These are phyloP conservation scores for Metarhizium humberi DNA, from an alignment of 2,329 filamentous ascomycete species.

Conservation along the genomic window DNA sequence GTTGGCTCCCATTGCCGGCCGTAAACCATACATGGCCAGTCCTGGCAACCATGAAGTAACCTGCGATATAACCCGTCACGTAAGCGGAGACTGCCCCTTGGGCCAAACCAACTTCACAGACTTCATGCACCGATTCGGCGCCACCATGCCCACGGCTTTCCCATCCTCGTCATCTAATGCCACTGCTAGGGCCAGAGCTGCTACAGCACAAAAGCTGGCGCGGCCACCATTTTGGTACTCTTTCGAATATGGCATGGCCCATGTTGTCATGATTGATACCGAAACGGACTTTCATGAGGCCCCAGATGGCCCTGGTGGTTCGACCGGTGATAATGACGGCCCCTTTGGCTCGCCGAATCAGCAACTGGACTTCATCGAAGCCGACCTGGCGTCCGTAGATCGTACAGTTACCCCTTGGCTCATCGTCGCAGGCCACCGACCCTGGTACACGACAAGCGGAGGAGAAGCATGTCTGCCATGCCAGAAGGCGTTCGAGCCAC, in stretches of 20 bases:
- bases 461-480: slow-evolving; percentile 31
- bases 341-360: slow-evolving; percentile 39
- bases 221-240: slow-evolving; percentile 16
- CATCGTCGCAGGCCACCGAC: slow-evolving; percentile 27
- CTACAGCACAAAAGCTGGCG: slow-evolving; percentile 29
- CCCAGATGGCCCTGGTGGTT: slow-evolving; percentile 15
- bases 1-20: slow-evolving; percentile 33
- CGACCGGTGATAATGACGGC: slow-evolving; percentile 28
- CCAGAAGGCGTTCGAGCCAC: slow-evolving; percentile 41
- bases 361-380: slow-evolving; percentile 45
- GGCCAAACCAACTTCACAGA: slow-evolving; percentile 54
- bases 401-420: slow-evolving; percentile 40
- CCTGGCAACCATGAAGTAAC: slow-evolving; percentile 49
- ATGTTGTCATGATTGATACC: slow-evolving; percentile 24
- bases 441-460: slow-evolving; percentile 35
- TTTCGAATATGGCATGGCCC: slow-evolving; percentile 19
- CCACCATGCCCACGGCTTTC: slow-evolving; percentile 41
- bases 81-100: slow-evolving; percentile 29
- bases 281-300: slow-evolving; percentile 21
- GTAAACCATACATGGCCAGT: slow-evolving; percentile 38
- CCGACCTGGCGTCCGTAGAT: slow-evolving; percentile 47
- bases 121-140: slow-evolving; percentile 45
- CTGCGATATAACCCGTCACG: slow-evolving; percentile 34
- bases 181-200: slow-evolving; percentile 31
- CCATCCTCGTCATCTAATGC: slow-evolving; percentile 34